These are phyloP conservation scores for Cladosporium sp. DNA, from an alignment of 2,329 filamentous ascomycete genomes.

Conservation along the genomic window DNA sequence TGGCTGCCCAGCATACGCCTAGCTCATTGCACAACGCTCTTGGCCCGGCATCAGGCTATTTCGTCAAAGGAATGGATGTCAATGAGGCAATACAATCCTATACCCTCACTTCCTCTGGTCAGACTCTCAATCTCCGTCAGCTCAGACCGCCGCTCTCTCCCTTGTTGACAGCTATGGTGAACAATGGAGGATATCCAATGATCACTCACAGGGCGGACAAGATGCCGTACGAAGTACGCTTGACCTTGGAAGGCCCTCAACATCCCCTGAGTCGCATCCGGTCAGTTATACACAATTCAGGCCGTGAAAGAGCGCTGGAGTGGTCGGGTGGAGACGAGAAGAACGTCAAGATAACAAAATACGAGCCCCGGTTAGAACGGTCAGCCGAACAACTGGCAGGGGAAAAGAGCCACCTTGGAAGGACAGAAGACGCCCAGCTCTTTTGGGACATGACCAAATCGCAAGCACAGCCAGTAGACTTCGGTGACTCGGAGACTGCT, in stretches of 20 bases:
- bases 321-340: conserved; percentile 27
- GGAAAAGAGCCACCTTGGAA: too few species aligned
- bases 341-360: conserved; percentile 23
- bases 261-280: conserved; percentile 20
- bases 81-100: conserved; percentile 42
- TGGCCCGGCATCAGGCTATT: conserved; percentile 39
- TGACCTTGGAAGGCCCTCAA: conserved; percentile 32
- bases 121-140: conserved; percentile 31
- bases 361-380: too few species aligned
- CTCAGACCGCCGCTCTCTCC: conserved; percentile 33
- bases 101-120: conserved; percentile 46
- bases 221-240: conserved; percentile 30
- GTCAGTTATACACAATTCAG: conserved; percentile 25
- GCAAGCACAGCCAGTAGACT: neutral
- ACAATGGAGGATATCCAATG: conserved; percentile 31
- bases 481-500: conserved; percentile 21
- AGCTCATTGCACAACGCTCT: conserved; percentile 40
- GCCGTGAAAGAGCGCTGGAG: conserved; percentile 21
- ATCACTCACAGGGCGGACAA: conserved; percentile 25
- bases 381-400: too few species aligned
- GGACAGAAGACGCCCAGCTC: neutral
- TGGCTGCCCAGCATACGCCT: conserved; percentile 42
- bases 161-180: conserved; percentile 31
- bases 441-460: conserved; percentile 2
- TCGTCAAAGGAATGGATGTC: conserved; percentile 46